Conservation (phyloP, 2,329 filamentous ascomycete species). For the Talaromyces amestolkiae region DNA sequence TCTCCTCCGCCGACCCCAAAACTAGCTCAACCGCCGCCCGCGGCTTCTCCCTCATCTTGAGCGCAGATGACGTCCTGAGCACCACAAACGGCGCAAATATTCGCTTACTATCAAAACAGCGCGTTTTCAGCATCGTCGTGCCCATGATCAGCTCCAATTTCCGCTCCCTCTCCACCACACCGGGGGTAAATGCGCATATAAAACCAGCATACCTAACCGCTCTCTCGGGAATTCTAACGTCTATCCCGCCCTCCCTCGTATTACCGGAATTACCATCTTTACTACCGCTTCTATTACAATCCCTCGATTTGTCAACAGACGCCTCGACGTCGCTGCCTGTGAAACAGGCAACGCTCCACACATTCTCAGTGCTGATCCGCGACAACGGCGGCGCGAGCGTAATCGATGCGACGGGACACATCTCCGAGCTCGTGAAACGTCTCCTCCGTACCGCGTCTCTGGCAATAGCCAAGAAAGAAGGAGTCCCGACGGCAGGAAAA, state of each 20-base stretch:
- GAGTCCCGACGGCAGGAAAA: slow-evolving; percentile 17
- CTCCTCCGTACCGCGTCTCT: slow-evolving; percentile 50
- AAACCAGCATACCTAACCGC: slow-evolving; percentile 65
- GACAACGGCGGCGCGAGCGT: slow-evolving; percentile 53
- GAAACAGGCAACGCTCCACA: slow-evolving; percentile 60
- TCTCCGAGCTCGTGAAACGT: slow-evolving; percentile 56
- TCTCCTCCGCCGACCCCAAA: slow-evolving; percentile 44
- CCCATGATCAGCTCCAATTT: slow-evolving; percentile 57
- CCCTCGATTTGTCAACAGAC: slow-evolving; percentile 48
- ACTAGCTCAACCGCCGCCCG: slow-evolving; percentile 54
- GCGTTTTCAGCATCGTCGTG: slow-evolving; percentile 59
- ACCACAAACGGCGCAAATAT: slow-evolving; percentile 61
- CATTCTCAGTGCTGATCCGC: slow-evolving; percentile 56
- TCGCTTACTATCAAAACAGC: slow-evolving; percentile 62
- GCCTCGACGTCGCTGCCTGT: slow-evolving; percentile 40
- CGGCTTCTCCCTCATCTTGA: slow-evolving; percentile 59
- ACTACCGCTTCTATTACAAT: slow-evolving; percentile 61
- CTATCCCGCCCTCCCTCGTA: slow-evolving; percentile 59
- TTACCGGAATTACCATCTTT: slow-evolving; percentile 58
- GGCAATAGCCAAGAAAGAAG: slow-evolving; percentile 18
- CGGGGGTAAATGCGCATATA: slow-evolving; percentile 24
- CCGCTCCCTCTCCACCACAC: slow-evolving; percentile 38
- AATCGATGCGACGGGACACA: slow-evolving; percentile 54
- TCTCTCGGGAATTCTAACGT: slow-evolving; percentile 59
- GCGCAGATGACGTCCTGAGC: slow-evolving; percentile 60